A percentile compares a stretch with the other conserved stretches of the same genome.
Conservation (phyloP, 2,329 filamentous ascomycete species). For the Chaetomium globosum region DNA sequence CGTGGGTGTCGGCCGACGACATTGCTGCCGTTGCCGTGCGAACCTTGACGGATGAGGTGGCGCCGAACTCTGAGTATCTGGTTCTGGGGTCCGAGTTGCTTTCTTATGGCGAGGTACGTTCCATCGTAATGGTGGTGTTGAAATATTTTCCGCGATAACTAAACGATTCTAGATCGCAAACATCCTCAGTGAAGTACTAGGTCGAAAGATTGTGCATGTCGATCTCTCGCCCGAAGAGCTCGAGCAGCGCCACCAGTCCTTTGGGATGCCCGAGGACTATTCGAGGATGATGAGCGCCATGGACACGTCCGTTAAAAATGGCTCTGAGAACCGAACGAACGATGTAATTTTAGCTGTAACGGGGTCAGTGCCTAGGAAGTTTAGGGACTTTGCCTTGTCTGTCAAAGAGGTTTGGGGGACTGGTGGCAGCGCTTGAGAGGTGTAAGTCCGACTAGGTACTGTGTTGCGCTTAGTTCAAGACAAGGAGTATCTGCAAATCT, state of each 20-base stretch:
- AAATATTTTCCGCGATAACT: background rate
- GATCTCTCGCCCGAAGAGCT: conserved; percentile 41
- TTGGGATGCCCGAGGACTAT: conserved; percentile 42
- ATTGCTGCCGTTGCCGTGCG: conserved; percentile 50
- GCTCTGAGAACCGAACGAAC: conserved; percentile 44
- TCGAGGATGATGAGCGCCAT: conserved; percentile 42
- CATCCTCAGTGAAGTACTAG: conserved; percentile 42
- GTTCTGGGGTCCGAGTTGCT: conserved; percentile 46
- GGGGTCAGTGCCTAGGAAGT: conserved; percentile 40
- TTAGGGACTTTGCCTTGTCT: conserved; percentile 39
- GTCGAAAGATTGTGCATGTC: conserved; percentile 43
- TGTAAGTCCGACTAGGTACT: background rate
- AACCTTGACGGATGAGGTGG: conserved; percentile 44
- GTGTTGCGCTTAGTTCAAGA: background rate
- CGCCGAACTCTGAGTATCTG: conserved; percentile 48
- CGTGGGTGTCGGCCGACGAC: conserved; percentile 51
- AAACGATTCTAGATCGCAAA: conserved; percentile 39
- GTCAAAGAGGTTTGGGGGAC: conserved; percentile 36
- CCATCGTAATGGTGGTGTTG: background rate
- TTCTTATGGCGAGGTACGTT: conserved; percentile 42
- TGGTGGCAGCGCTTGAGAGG: too few relatives aligned
- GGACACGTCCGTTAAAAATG: conserved; percentile 42
- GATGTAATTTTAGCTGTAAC: conserved; percentile 43
- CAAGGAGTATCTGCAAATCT: too few relatives aligned
- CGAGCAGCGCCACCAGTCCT: conserved; percentile 31